A percentile compares a stretch with the other conserved stretches of the same genome.
Evolutionary conservation across 306 rosid genomes (phyloP).

Genomic region (Prunus fruticosa): DNA sequence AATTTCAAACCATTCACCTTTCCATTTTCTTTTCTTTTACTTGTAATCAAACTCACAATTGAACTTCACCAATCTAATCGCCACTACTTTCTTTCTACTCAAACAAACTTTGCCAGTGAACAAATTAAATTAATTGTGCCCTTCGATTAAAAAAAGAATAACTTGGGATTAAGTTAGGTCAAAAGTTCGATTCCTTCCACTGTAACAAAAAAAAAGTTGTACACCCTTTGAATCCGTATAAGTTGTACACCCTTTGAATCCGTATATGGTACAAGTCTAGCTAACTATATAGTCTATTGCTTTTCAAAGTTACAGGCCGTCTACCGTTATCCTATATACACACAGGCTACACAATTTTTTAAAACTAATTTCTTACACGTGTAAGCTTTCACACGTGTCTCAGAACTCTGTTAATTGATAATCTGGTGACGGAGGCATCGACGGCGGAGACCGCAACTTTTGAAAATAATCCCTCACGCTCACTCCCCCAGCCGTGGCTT

Average conservation of each 20-base stretch:
- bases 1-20: neutral
- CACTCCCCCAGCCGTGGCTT: neutral
- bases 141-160: neutral
- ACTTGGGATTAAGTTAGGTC: neutral
- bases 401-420: conserved; percentile 27
- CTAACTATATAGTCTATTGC: conserved; percentile 12
- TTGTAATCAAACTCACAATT: neutral
- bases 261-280: neutral
- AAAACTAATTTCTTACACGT: conserved; percentile 9
- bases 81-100: neutral
- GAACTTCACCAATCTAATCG: neutral
- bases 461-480: conserved; percentile 54
- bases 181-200: neutral
- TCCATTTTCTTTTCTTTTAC: neutral
- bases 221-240: no score
- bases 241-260: conserved; percentile 21
- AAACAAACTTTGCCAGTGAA: neutral
- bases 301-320: neutral
- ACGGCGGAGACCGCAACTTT: conserved; percentile 48
- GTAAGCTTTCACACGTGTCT: conserved; percentile 8
- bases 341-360: neutral
- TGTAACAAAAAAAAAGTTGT: neutral
- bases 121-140: neutral
- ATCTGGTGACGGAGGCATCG: conserved; percentile 59
- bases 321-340: conserved; percentile 43